Base-by-base conservation (phyloP, 148 eudicot genomes). In the Simmondsia chinensis region DNA sequence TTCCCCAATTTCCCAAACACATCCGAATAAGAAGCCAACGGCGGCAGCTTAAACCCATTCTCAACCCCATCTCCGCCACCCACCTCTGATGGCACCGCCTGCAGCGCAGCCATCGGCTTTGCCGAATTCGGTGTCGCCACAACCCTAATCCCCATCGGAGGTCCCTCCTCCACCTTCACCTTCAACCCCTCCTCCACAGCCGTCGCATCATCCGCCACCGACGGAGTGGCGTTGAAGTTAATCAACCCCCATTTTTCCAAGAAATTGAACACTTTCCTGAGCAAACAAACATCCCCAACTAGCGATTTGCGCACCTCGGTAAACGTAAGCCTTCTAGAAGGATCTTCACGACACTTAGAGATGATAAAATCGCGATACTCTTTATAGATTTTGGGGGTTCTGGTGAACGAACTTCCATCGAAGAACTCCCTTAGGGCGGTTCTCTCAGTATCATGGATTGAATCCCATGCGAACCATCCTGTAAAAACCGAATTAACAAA, bases 381-480 rank as follows among this genome's bases (percentile, higher is more conserved):
- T 51, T 86, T 82, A 74, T 93, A 93, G 25, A 93, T 70, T 56
- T 82, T 82, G 39, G 95, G 79, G n/a, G 86, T 63, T 17, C 99
- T 37, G 0, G 99, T 82, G 56, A 79, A 65, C 0, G 96, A 86
- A 50, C 64, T 63, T 2, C 68, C 83, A 57, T 86, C 89, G 66
- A 93, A 93, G 44, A 93, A 93, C 33, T 82, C 96, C 7, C 68
- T 42, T 5, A 93, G 64, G 3, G 81, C 74, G 4, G 27, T 5
- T 20, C 71, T 60, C 72, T 93, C 99, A 0, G 68, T 71, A 33
- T 93, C 94, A 67, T 93, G 94, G 22, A 93, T 82, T 18, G 76
- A 75, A 11, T 71, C 73, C 99, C 99, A 93, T 0, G 79, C 59
- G 40, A 93, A 93, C 99, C 99, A 93, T 48, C 83, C 99, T 93